Conservation (phyloP, 306 rosid species). For the Rosa multiflora region DNA sequence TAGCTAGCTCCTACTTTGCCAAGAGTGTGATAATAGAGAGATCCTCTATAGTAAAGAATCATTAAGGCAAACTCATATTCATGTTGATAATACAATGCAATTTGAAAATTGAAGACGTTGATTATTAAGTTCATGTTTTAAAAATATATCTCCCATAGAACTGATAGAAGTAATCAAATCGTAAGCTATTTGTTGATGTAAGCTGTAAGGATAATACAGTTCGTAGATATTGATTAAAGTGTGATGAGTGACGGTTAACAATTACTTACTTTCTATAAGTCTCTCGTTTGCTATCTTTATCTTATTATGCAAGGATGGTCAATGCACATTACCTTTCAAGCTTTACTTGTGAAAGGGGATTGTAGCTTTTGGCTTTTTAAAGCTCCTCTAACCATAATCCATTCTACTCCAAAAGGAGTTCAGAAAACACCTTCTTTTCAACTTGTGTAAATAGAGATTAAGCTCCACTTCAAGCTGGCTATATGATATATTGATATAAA, state of each 20-base stretch:
- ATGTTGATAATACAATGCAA: not conserved
- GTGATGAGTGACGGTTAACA: too few relatives aligned
- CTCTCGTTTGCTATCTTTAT: not conserved
- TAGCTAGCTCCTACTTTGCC: conserved; percentile 3
- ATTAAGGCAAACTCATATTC: not conserved
- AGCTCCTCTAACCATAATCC: conserved; percentile 20
- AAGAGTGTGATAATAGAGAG: not conserved
- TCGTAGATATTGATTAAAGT: not conserved
- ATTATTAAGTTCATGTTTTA: too few relatives aligned
- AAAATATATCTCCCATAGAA: too few relatives aligned
- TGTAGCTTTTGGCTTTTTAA: conserved; percentile 37
- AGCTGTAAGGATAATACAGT: too few relatives aligned
- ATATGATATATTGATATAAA: not conserved
- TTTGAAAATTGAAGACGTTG: too few relatives aligned
- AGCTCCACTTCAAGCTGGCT: conserved; percentile 25
- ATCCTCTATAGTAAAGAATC: not conserved
- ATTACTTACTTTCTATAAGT: not conserved
- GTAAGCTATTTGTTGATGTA: not conserved
- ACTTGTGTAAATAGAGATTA: not conserved
- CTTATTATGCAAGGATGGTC: conserved; percentile 12
- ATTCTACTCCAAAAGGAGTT: conserved; percentile 1
- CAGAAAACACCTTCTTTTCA: not conserved
- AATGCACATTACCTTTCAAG: conserved; percentile 36
- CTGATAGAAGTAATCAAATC: too few relatives aligned
- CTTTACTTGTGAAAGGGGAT: conserved; percentile 22